Base-by-base conservation (phyloP, 1,284 basidiomycete species). In the Boletus calvinii region DNA sequence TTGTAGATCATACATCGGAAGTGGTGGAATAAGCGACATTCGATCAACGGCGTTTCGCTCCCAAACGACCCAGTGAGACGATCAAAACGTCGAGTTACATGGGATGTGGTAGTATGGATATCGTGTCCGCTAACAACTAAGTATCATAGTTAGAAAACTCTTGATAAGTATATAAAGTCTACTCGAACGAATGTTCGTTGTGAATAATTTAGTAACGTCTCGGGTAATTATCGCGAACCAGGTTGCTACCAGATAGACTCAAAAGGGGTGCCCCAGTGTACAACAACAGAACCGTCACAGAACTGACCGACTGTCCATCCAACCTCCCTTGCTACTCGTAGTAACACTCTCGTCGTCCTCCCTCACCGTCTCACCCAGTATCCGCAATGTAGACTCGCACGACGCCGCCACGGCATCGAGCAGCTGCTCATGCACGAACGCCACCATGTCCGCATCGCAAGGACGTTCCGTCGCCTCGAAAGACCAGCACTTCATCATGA, bases 401-500 rank as follows among this genome's bases (percentile, higher is more conserved):
- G 48, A 45, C 4, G 8, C 39, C 8, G 40, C 41, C n/a, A 52
- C 44, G 0, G 22, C 52, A 20, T 49, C 31, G 9, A 54, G 31
- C 6, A 66, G 22, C 8, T 65, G 60, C 4, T 49, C 48, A 7
- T 47, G 48, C 11, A 55, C 54, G 17, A 66, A 67, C 5, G 8
- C 8, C 3, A 63, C 49, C 40, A 57, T 37, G 6, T 52, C 49
- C 30, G 17, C n/a, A 44, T 51, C 54, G 3, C 44, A 47, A 1
- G 62, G 64, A n/a, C 62, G 61, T 8, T 55, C 38, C n/a, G 13
- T 29, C 5, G 35, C 30, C 5, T 49, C 41, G n/a, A 20, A 52
- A 1, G 55, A 54, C 64, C 62, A 66, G 39, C 62, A 63, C 18
- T 4, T 6, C 31, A 34, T 47, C 55, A 65, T 55, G 17, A 66